Evolutionary conservation across 192 early-diverging fungal genomes (phyloP).

Genomic region (Phlyctochytrium arcticum): DNA sequence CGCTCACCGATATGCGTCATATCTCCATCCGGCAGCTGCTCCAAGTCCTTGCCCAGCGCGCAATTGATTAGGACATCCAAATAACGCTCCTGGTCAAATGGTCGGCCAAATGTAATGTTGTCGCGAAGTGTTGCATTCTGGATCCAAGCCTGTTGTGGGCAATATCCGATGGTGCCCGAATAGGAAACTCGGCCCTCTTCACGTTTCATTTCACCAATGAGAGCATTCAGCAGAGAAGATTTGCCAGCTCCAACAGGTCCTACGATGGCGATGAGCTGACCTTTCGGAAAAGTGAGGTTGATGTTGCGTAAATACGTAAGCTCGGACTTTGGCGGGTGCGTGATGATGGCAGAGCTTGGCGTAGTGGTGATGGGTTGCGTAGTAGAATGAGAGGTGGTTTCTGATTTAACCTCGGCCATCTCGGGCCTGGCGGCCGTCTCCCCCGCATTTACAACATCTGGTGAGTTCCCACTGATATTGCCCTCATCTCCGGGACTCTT

Average conservation of each 20-base stretch:
- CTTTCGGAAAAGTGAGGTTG: slow-evolving; percentile 41
- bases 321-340: too few relatives aligned
- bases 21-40: slow-evolving; percentile 64
- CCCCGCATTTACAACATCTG: too few relatives aligned
- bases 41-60: slow-evolving; percentile 67
- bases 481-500: not conserved
- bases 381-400: not conserved
- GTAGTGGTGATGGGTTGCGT: not conserved
- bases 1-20: slow-evolving; percentile 50
- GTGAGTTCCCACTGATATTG: too few relatives aligned
- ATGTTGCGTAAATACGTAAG: slow-evolving; percentile 35
- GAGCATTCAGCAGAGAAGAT: slow-evolving; percentile 73
- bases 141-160: slow-evolving; percentile 85
- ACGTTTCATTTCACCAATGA: slow-evolving; percentile 79
- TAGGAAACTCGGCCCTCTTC: slow-evolving; percentile 53
- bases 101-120: slow-evolving; percentile 70
- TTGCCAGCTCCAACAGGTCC: slow-evolving; percentile 85
- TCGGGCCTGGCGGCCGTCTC: not conserved
- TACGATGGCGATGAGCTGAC: slow-evolving; percentile 71
- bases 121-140: slow-evolving; percentile 62
- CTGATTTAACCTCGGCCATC: too few relatives aligned
- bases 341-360: not conserved
- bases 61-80: slow-evolving; percentile 62
- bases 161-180: slow-evolving; percentile 68
- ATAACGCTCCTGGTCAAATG: slow-evolving; percentile 60